Evolutionary conservation across 768 basidiomycete genomes (phyloP).

Genomic region (Boletus vinaceobasis): DNA sequence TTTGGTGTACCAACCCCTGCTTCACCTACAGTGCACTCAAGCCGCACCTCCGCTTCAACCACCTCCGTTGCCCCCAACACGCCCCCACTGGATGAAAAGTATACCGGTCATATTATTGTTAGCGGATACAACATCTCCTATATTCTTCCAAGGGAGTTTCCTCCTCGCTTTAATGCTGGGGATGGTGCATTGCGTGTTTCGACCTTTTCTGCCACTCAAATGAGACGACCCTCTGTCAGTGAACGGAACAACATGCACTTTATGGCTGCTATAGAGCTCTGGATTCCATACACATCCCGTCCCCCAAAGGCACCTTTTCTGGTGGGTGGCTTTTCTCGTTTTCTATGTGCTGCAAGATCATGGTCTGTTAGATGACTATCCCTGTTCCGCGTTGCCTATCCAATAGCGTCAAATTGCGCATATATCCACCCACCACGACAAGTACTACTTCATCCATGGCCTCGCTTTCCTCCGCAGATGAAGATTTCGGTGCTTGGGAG

Average conservation of each 20-base stretch:
- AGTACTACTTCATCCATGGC: slow-evolving; percentile 59
- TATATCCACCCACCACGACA: slow-evolving; percentile 58
- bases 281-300: slow-evolving; percentile 62
- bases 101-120: slow-evolving; percentile 72
- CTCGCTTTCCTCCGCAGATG: slow-evolving; percentile 73
- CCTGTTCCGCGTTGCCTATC: slow-evolving; percentile 76
- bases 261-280: slow-evolving; percentile 78
- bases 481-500: slow-evolving; percentile 68
- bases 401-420: slow-evolving; percentile 69
- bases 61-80: slow-evolving; percentile 24
- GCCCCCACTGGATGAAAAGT: slow-evolving; percentile 59
- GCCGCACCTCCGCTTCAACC: slow-evolving; percentile 38
- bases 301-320: slow-evolving; percentile 76
- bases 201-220: slow-evolving; percentile 27
- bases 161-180: slow-evolving; percentile 27
- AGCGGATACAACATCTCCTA: slow-evolving; percentile 76
- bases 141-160: slow-evolving; percentile 67
- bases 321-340: slow-evolving; percentile 36
- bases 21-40: slow-evolving; percentile 27
- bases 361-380: slow-evolving; percentile 56
- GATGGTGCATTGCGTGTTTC: slow-evolving; percentile 24
- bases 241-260: slow-evolving; percentile 65
- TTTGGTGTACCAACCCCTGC: slow-evolving; percentile 43
- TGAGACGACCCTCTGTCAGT: slow-evolving; percentile 50
- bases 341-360: slow-evolving; percentile 4